These are phyloP conservation scores for Paratinospora sagittata DNA, from an alignment of 164 flowering plant genomes.

Conservation along the genomic window DNA sequence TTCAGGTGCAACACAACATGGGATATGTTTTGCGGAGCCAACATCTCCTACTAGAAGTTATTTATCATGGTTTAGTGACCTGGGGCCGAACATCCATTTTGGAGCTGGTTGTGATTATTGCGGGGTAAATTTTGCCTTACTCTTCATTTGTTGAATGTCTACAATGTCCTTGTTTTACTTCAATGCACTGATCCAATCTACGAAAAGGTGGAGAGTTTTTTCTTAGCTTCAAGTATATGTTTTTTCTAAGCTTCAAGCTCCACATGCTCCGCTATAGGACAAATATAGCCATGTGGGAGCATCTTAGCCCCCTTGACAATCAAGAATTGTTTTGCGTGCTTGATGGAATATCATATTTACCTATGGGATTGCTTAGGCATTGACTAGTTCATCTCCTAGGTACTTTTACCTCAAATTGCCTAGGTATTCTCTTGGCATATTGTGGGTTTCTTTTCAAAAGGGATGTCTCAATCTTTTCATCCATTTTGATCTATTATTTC, in stretches of 20 bases:
- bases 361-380: neutral
- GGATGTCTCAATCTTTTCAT: neutral
- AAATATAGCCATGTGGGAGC: neutral
- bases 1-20: slow-evolving; percentile 36
- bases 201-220: neutral
- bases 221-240: too few species aligned
- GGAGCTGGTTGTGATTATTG: slow-evolving; percentile 79
- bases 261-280: neutral
- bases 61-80: slow-evolving; percentile 22
- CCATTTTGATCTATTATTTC: too few species aligned
- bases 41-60: slow-evolving; percentile 15
- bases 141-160: neutral
- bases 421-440: too few species aligned
- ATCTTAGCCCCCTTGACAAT: neutral
- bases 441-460: too few species aligned
- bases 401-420: too few species aligned
- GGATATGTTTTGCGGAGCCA: slow-evolving; percentile 8
- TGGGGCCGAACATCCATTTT: slow-evolving; percentile 33
- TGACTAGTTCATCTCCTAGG: too few species aligned
- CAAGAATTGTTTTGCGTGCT: neutral
- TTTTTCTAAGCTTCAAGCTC: too few species aligned
- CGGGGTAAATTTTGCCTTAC: slow-evolving; percentile 48
- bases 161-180: neutral
- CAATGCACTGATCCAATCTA: neutral
- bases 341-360: neutral